Evolutionary conservation across 768 basidiomycete genomes (phyloP).

Genomic region (Phlebiopsis gigantea): DNA sequence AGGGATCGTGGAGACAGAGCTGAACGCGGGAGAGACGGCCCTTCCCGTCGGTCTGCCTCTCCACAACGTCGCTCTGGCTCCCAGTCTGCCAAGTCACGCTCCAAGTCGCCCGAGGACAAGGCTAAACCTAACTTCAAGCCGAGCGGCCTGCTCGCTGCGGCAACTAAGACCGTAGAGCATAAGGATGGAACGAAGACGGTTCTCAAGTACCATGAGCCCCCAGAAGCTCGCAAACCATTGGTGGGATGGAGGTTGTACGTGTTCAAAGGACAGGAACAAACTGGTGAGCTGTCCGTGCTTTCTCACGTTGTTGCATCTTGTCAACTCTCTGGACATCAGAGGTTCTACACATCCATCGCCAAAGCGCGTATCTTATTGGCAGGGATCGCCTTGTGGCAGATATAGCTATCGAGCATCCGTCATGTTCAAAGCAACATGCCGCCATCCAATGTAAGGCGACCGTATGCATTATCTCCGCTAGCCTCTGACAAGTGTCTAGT

Average conservation of each 20-base stretch:
- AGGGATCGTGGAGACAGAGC: conserved; percentile 9
- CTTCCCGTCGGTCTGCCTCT: conserved; percentile 54
- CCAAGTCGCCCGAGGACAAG: conserved; percentile 42
- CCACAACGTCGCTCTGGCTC: conserved; percentile 38
- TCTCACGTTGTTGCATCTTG: neutral
- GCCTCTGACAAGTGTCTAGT: conserved; percentile 35
- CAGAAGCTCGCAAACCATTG: conserved; percentile 90
- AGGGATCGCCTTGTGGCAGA: conserved; percentile 83
- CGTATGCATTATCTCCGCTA: neutral
- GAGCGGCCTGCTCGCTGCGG: conserved; percentile 91
- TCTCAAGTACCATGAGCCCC: conserved; percentile 97
- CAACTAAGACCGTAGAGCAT: conserved; percentile 84
- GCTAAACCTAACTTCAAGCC: conserved; percentile 85
- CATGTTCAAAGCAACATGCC: conserved; percentile 97
- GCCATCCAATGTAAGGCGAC: conserved; percentile 82
- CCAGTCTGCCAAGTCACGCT: conserved; percentile 40
- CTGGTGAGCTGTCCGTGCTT: conserved; percentile 51
- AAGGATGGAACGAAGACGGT: conserved; percentile 75
- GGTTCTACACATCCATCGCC: conserved; percentile 85
- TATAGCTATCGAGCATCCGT: conserved; percentile 91
- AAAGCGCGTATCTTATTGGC: conserved; percentile 93
- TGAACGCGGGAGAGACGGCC: conserved; percentile 23
- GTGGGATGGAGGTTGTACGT: conserved; percentile 94
- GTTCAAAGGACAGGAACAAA: conserved; percentile 92
- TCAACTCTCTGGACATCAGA: conserved; percentile 41